phyloP scores from a whole-genome alignment of 192 early-diverging fungal species.

The Coemansia sp. region DNA sequence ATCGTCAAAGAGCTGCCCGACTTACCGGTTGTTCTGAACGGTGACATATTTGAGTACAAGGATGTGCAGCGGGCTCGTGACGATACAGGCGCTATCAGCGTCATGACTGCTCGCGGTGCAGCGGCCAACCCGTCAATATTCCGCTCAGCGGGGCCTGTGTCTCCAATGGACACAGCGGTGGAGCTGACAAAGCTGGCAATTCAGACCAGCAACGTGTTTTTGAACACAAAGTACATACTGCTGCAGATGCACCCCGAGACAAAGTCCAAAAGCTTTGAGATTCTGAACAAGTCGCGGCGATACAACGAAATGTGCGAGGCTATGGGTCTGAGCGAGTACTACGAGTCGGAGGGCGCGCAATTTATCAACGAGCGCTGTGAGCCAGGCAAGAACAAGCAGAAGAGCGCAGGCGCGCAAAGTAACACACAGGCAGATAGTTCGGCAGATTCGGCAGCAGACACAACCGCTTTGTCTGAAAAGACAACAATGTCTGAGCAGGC shows the following conservation, averaged over 20 bases:
- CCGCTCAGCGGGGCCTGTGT: conserved; percentile 57
- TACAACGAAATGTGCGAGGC: conserved; percentile 58
- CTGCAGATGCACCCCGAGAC: conserved; percentile 79
- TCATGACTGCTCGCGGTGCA: conserved; percentile 93
- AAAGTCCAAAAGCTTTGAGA: conserved; percentile 51
- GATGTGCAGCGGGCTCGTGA: conserved; percentile 64
- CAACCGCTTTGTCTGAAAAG: not conserved
- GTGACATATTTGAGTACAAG: conserved; percentile 70
- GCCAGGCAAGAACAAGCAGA: not conserved
- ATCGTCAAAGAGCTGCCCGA: conserved; percentile 68
- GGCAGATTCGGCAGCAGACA: not conserved
- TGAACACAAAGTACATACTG: conserved; percentile 89
- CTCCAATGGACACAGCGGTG: conserved; percentile 57
- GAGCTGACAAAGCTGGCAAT: conserved; percentile 71
- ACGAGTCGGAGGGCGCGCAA: conserved; percentile 22
- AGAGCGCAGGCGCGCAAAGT: not conserved
- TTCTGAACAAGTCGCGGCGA: conserved; percentile 52
- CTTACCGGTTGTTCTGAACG: conserved; percentile 88
- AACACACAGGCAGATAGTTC: too few species aligned
- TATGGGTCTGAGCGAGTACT: conserved; percentile 33
- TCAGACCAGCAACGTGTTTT: conserved; percentile 65
- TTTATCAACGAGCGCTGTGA: conserved; percentile 11
- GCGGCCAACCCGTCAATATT: conserved; percentile 87
- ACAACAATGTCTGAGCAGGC: not conserved
- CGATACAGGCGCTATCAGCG: conserved; percentile 59